Conservation (phyloP, 1,284 basidiomycete genomes). For the Heterobasidion parviporum region DNA sequence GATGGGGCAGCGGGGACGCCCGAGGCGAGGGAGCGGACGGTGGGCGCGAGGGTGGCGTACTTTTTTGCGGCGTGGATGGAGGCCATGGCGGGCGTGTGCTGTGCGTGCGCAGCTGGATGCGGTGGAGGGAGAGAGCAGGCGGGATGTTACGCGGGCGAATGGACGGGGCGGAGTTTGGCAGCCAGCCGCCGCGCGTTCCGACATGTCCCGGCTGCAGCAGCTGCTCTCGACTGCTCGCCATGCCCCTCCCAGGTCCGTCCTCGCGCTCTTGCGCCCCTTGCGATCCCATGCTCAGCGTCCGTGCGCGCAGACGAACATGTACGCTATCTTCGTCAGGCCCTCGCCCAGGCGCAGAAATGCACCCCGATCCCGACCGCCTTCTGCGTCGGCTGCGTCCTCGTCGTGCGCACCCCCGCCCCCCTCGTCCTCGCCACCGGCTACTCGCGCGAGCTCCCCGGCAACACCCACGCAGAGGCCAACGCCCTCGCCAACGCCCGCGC, state of each 20-base stretch:
- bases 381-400: constrained; percentile 89
- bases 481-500: constrained; percentile 70
- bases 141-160: background rate
- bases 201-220: background rate
- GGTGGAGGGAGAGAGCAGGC: background rate
- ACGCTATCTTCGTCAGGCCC: constrained; percentile 54
- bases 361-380: constrained; percentile 76
- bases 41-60: constrained; percentile 77
- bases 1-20: constrained; percentile 65
- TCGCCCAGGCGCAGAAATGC: constrained; percentile 70
- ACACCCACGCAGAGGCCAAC: constrained; percentile 97
- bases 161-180: constrained; percentile 4
- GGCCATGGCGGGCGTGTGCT: constrained; percentile 39
- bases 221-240: background rate
- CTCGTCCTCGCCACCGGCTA: constrained; percentile 75
- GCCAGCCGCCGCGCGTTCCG: background rate
- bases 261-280: too few species aligned
- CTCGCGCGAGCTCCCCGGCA: constrained; percentile 89
- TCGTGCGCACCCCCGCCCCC: constrained; percentile 36
- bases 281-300: too few species aligned
- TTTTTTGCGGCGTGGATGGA: constrained; percentile 54
- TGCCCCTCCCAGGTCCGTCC: background rate
- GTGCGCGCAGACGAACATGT: constrained; percentile 25
- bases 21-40: constrained; percentile 67
- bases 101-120: background rate